These are phyloP conservation scores for Brassica incana DNA, from an alignment of 345 rosid species.

Conservation along the genomic window DNA sequence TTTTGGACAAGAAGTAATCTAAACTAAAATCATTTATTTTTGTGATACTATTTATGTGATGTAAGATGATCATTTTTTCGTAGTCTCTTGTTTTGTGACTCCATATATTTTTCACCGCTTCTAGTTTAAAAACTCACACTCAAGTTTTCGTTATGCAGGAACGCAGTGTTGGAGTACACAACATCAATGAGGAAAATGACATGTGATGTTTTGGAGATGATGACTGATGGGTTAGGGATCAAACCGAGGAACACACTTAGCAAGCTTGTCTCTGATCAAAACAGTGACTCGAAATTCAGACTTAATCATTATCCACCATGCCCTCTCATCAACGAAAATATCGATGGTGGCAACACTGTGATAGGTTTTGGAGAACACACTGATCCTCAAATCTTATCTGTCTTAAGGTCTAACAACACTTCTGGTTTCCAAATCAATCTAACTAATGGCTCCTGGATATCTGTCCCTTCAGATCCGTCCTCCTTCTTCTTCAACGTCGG, in stretches of 20 bases:
- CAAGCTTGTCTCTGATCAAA: constrained; percentile 60
- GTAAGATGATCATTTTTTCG: no score
- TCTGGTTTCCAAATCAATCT: constrained; percentile 78
- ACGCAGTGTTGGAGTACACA: constrained; percentile 60
- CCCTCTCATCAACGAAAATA: constrained; percentile 22
- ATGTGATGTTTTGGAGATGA: constrained; percentile 62
- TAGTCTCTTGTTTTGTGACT: no score
- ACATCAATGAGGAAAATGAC: constrained; percentile 62
- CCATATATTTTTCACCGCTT: not conserved
- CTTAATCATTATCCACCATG: constrained; percentile 78
- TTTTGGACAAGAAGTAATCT: no score
- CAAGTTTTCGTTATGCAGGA: constrained; percentile 39
- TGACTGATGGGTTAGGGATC: constrained; percentile 73
- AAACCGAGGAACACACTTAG: constrained; percentile 62
- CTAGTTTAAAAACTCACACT: not conserved
- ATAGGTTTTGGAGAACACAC: constrained; percentile 92
- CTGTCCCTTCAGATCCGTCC: constrained; percentile 71
- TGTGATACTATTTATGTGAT: no score
- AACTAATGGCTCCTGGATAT: constrained; percentile 64
- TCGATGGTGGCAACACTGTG: constrained; percentile 30
- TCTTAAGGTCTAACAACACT: constrained; percentile 80
- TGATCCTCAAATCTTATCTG: constrained; percentile 87
- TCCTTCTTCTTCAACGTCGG: constrained; percentile 87
- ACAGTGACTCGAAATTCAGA: constrained; percentile 70
- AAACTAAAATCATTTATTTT: no score